phyloP scores from a whole-genome alignment of 2,329 filamentous ascomycete genomes.

The Monosporascus sp. region DNA sequence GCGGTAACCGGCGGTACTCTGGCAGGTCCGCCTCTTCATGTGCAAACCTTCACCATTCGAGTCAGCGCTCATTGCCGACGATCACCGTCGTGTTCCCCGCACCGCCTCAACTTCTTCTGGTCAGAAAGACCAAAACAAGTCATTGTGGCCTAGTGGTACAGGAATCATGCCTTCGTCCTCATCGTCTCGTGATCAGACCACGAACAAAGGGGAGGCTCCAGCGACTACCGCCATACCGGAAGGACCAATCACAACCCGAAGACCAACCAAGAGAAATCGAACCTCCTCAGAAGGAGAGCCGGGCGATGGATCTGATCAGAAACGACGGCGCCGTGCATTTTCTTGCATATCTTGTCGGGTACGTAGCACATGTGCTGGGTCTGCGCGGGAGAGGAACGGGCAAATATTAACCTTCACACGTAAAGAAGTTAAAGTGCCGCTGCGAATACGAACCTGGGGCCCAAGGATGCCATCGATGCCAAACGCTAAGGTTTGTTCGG shows the following conservation, averaged over 20 bases:
- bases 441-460: conserved; percentile 24
- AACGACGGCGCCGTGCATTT: conserved; percentile 23
- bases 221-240: background rate
- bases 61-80: background rate
- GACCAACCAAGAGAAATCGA: conserved; percentile 8
- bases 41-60: background rate
- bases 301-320: conserved; percentile 9
- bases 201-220: background rate
- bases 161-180: background rate
- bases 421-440: conserved; percentile 22
- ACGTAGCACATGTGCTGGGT: background rate
- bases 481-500: conserved; percentile 21
- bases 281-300: conserved; percentile 5
- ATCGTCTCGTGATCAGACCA: background rate
- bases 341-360: conserved; percentile 22
- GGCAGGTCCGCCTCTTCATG: background rate
- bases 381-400: too few relatives aligned
- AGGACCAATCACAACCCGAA: conserved; percentile 5
- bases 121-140: too few relatives aligned
- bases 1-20: background rate
- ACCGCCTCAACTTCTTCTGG: background rate
- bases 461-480: conserved; percentile 23
- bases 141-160: background rate
- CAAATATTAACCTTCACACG: background rate
- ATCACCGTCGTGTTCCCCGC: background rate